Evolutionary conservation across 2,329 filamentous ascomycete genomes (phyloP).

Genomic region (Calonectria pseudoturangicola): DNA sequence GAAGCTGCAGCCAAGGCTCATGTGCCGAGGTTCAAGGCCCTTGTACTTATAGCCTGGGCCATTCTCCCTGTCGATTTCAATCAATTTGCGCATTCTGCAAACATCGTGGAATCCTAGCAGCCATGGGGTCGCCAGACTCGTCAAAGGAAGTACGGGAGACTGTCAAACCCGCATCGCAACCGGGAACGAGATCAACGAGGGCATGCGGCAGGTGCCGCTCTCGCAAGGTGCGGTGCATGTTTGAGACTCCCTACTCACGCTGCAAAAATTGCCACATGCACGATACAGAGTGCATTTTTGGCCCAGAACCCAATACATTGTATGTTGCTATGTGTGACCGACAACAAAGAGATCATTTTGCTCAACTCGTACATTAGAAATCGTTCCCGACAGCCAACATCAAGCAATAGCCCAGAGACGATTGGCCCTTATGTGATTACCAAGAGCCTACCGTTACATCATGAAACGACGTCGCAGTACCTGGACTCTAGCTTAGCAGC

Average conservation of each 20-base stretch:
- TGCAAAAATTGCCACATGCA: slow-evolving; percentile 14
- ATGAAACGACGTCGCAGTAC: background rate
- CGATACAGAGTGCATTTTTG: background rate
- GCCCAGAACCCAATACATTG: background rate
- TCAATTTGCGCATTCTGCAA: background rate
- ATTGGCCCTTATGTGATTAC: background rate
- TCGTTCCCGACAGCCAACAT: background rate
- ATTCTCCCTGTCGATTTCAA: background rate
- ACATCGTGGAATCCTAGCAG: background rate
- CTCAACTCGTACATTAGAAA: background rate
- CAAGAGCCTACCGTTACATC: background rate
- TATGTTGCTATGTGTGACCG: background rate
- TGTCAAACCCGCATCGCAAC: background rate
- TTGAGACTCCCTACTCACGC: background rate
- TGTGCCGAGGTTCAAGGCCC: slow-evolving; percentile 18
- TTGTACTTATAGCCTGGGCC: background rate
- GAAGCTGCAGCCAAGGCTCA: background rate
- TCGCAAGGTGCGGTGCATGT: slow-evolving; percentile 10
- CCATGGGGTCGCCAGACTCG: background rate
- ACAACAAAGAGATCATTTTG: too few species aligned
- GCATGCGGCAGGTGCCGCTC: background rate
- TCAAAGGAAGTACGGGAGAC: background rate
- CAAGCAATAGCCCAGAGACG: background rate
- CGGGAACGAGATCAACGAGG: background rate
- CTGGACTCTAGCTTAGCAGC: background rate